A percentile compares a stretch with the other conserved stretches of the same genome.
phyloP scores from a whole-genome alignment of 768 basidiomycete genomes.

The Tephrocybe sp. region DNA sequence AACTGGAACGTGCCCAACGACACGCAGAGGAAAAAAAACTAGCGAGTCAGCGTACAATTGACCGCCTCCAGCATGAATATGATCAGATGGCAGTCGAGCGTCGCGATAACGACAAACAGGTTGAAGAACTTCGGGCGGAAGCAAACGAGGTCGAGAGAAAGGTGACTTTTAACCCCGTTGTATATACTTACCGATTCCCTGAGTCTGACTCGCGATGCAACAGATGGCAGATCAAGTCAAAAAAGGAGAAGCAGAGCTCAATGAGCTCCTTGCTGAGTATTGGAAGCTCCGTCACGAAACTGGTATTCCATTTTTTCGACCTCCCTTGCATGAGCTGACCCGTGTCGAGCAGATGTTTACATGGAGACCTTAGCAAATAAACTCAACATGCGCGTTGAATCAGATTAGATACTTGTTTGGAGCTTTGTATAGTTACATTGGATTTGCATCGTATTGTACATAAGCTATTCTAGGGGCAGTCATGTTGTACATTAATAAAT shows the following conservation, averaged over 20 bases:
- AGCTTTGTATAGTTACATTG: background rate
- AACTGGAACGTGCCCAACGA: slow-evolving; percentile 74
- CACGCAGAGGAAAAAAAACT: slow-evolving; percentile 79
- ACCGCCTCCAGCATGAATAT: slow-evolving; percentile 75
- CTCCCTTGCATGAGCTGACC: slow-evolving; percentile 4
- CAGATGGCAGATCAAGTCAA: slow-evolving; percentile 80
- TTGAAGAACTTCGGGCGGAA: slow-evolving; percentile 73
- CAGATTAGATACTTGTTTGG: slow-evolving; percentile 13
- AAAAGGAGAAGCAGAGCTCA: slow-evolving; percentile 75
- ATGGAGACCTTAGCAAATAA: slow-evolving; percentile 87
- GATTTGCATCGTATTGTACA: background rate
- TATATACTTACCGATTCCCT: too few species aligned
- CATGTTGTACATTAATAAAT: too few species aligned
- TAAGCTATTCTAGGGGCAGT: too few species aligned
- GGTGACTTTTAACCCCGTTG: too few species aligned
- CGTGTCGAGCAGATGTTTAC: slow-evolving; percentile 59
- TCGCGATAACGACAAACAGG: slow-evolving; percentile 74
- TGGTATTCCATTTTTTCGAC: slow-evolving; percentile 40
- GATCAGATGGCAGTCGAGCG: slow-evolving; percentile 76
- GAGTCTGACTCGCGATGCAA: background rate
- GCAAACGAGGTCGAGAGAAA: slow-evolving; percentile 67
- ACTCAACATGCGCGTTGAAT: slow-evolving; percentile 54
- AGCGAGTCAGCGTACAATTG: slow-evolving; percentile 72
- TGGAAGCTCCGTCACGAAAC: slow-evolving; percentile 78
- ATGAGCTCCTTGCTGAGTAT: slow-evolving; percentile 80